Evolutionary conservation across 2,329 filamentous ascomycete species (phyloP).

Genomic region (Chaetomium globosum): DNA sequence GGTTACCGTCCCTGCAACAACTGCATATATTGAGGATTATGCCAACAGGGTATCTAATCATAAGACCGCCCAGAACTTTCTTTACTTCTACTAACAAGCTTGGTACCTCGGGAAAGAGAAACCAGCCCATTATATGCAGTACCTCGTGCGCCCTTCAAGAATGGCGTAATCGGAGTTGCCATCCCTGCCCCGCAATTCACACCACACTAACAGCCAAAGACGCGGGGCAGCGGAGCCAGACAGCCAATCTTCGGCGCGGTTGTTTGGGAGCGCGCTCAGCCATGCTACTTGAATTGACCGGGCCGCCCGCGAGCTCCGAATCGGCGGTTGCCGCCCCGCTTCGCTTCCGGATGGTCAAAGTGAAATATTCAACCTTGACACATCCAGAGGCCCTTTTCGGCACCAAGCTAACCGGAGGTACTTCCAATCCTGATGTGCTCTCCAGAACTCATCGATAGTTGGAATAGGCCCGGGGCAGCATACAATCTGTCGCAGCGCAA

Average conservation of each 20-base stretch:
- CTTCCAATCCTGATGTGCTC: background rate
- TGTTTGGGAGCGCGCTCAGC: slow-evolving; percentile 16
- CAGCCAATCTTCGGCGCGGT: slow-evolving; percentile 19
- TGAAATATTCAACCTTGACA: background rate
- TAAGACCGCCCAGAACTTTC: slow-evolving; percentile 14
- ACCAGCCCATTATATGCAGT: slow-evolving; percentile 24
- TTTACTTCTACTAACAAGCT: slow-evolving; percentile 2
- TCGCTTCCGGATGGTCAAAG: background rate
- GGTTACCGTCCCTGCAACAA: background rate
- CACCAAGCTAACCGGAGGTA: background rate
- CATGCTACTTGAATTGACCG: background rate
- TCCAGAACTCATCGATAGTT: background rate
- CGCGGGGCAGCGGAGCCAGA: slow-evolving; percentile 26
- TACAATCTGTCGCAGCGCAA: background rate
- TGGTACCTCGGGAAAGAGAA: slow-evolving; percentile 8
- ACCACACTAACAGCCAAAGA: slow-evolving; percentile 8
- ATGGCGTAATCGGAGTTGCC: slow-evolving; percentile 44
- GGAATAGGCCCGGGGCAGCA: background rate
- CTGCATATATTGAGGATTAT: slow-evolving; percentile 17
- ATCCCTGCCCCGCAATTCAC: slow-evolving; percentile 30
- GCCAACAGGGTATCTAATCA: slow-evolving; percentile 29
- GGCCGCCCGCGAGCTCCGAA: slow-evolving; percentile 9
- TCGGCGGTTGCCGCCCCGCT: background rate
- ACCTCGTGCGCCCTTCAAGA: slow-evolving; percentile 15
- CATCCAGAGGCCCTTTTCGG: background rate